Conservation (phyloP, 345 rosid genomes). For the Luvunga scandens region DNA sequence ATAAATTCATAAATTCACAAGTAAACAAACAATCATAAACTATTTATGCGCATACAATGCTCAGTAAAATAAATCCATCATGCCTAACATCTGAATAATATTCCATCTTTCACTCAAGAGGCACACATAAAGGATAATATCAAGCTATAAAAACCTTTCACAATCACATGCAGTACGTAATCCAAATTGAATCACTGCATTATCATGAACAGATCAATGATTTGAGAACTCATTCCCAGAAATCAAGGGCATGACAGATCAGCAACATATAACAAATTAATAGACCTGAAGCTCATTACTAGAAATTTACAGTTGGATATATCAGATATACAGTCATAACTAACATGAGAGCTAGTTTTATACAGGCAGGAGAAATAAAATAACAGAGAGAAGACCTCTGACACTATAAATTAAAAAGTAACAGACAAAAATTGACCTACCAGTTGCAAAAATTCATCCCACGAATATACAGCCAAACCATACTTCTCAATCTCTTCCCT, state of each 20-base stretch:
- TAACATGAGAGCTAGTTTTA: not conserved
- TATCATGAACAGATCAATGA: not conserved
- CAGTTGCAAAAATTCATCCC: conserved; percentile 82
- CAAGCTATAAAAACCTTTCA: not conserved
- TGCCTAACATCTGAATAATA: not conserved
- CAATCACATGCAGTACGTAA: not conserved
- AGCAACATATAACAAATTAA: not conserved
- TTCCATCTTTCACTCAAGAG: not conserved
- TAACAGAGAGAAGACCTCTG: not conserved
- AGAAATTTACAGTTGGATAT: not conserved
- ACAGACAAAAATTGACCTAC: conserved; percentile 31
- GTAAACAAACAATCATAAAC: not conserved
- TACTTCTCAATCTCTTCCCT: conserved; percentile 56
- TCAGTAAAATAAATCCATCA: not conserved
- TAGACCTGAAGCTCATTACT: not conserved
- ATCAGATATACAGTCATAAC: not conserved
- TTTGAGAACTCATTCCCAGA: not conserved
- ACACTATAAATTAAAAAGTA: conserved; percentile 1
- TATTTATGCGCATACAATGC: not conserved
- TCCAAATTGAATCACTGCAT: not conserved
- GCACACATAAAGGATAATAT: not conserved
- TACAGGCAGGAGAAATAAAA: not conserved
- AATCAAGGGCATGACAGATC: conserved; percentile 7
- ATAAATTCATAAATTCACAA: not conserved
- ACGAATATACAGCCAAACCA: conserved; percentile 63